phyloP scores from a whole-genome alignment of 228 moss, liverwort and hornwort genomes.

The Sphagnum magellanicum region DNA sequence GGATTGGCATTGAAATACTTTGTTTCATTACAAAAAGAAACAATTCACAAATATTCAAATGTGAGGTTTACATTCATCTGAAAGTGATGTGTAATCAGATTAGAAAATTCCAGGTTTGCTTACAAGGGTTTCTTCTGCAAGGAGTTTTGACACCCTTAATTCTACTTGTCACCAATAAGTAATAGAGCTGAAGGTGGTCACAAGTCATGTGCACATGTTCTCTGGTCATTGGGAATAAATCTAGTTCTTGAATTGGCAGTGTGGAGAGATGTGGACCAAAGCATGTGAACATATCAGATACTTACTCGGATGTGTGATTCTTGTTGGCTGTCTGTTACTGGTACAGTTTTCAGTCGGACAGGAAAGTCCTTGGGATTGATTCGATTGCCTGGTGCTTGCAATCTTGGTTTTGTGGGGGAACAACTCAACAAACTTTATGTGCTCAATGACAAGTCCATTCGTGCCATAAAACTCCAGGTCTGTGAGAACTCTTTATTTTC shows the following conservation, averaged over 20 bases:
- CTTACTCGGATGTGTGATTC: no score
- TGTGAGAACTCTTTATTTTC: not conserved
- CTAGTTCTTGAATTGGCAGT: not conserved
- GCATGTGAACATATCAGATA: no score
- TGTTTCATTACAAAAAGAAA: not conserved
- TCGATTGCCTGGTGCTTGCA: conserved; percentile 27
- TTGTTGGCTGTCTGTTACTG: not conserved
- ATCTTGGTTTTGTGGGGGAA: conserved; percentile 57
- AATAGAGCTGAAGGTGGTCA: no score
- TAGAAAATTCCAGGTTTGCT: no score
- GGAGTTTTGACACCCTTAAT: no score
- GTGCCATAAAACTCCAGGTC: conserved; percentile 57
- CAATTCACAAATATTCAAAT: not conserved
- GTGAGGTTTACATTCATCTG: not conserved
- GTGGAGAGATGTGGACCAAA: no score
- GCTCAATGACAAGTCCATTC: conserved; percentile 43
- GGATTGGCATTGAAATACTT: not conserved
- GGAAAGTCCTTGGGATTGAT: conserved; percentile 58
- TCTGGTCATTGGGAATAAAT: not conserved
- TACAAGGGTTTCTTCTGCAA: no score
- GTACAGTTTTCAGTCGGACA: conserved; percentile 40
- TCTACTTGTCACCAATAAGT: no score
- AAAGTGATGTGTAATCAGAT: not conserved
- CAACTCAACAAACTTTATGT: conserved; percentile 56
- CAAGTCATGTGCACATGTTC: not conserved